Evolutionary conservation across 768 basidiomycete species (phyloP), one percentile per base, ranked within the genome.

Genomic region (Panus rudis): DNA sequence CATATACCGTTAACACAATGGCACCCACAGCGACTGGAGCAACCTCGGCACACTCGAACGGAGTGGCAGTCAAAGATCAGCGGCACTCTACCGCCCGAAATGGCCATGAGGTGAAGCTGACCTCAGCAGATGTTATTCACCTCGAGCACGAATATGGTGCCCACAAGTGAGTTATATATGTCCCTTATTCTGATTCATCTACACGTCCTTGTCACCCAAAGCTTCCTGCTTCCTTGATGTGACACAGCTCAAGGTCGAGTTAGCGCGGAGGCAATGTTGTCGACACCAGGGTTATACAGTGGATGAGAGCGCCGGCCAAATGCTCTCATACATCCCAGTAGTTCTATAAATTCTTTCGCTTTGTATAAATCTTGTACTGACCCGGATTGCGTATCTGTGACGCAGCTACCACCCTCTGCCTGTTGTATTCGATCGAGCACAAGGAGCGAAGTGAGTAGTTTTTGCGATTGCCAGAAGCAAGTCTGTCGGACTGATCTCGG

Each of bases 331-430:
- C n/a, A n/a, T n/a, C n/a, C n/a, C n/a, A 44, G 47, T 45, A 17
- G 47, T 49, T 49, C 41, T 42, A 42, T 37, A 25, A 12, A 13
- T 46, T 42, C 39, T 27, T 35, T 37, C 39, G 43, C 37, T 20
- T 41, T n/a, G n/a, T 31, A 27, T 26, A 30, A 43, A 17, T n/a
- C 22, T 33, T 11, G 19, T 31, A 12, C 37, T 37, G 37, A 43
- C 42, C 23, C n/a, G 28, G 32, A 39, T 25, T 37, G 19, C 22
- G 35, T 52, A 53, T 70, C 68, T 66, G 67, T 66, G 59, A 70
- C 40, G 59, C 66, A 97, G 94, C 67, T 97, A 98, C 61, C 92
- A 96, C 60, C 93, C 96, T 0, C 69, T 98, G 7, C 93, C 94
- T 7, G 78, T 96, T 48, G 93, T 96, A 39, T 94, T 98, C 56